Base-by-base conservation (phyloP, 2,329 filamentous ascomycete genomes). In the Fusarium piperis region DNA sequence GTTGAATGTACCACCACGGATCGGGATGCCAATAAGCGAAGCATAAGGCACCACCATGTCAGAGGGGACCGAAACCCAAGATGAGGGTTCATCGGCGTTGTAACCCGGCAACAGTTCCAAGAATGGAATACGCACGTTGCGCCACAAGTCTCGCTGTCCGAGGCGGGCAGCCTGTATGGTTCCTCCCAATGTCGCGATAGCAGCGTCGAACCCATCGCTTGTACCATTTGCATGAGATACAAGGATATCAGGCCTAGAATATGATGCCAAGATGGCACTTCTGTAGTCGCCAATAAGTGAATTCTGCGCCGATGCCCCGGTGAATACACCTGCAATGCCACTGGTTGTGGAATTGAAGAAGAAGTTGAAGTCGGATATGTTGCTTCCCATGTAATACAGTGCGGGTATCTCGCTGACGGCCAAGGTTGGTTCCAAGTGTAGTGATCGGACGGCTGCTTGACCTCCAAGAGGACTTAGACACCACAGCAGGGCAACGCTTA, bases 381-480 rank as follows among this genome's bases (percentile, higher is more conserved):
- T 0, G 5, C 4, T 33, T 1, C n/a, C 56, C 16, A 23, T 28
- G 38, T 46, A 59, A 26, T 59, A 59, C 12, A 59, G 2, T 0
- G 18, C 38, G 1, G 38, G 38, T 3, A 32, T 15, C 9, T 46
- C 38, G 10, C 20, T 18, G 28, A 3, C 2, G 20, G 0, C 0
- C 12, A 51, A 46, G 6, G 26, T 52, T 0, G 10, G 30, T 12
- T 67, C n/a, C 0, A 57, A 13, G 1, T 4, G 0, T 2, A 69
- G 9, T 0, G 60, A 68, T 0, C 66, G 60, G 0, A 69, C 46
- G 0, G 48, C 48, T 0, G 65, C 66, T 12, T 69, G 65, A 0
- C 66, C 65, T 4, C 55, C 60, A 0, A 68, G 39, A 13, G 55
- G 66, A 0, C 65, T 64, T 0, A 65, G 48, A 5, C 38, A 46